Percentiles rank a stretch among this genome's conserved stretches.
Conservation (phyloP, 768 basidiomycete genomes). For the Xanthoconium stramineum region DNA sequence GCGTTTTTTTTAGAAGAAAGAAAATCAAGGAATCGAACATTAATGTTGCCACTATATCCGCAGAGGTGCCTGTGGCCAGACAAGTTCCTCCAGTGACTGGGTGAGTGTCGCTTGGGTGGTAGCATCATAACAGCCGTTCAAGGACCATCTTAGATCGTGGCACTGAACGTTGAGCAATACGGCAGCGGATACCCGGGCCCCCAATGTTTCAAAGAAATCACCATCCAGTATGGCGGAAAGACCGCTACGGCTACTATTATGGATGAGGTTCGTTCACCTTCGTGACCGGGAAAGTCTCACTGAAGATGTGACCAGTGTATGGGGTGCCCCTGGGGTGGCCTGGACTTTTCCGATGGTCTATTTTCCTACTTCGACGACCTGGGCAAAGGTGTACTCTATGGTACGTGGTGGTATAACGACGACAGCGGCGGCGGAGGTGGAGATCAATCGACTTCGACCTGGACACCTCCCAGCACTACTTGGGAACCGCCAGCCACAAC, state of each 20-base stretch:
- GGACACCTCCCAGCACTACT: slow-evolving; percentile 14
- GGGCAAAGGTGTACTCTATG: slow-evolving; percentile 54
- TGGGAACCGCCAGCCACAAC: slow-evolving; percentile 23
- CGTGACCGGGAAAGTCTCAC: neutral
- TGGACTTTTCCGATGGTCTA: slow-evolving; percentile 67
- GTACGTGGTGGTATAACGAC: slow-evolving; percentile 55
- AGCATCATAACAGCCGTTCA: slow-evolving; percentile 1
- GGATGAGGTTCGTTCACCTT: slow-evolving; percentile 49
- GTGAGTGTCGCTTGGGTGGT: slow-evolving; percentile 31
- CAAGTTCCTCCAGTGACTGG: slow-evolving; percentile 39
- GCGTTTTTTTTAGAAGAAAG: slow-evolving; percentile 7
- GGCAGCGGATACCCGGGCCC: slow-evolving; percentile 62
- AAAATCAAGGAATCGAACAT: neutral
- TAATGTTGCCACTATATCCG: slow-evolving; percentile 7
- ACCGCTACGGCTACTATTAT: slow-evolving; percentile 54
- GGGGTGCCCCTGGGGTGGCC: slow-evolving; percentile 59
- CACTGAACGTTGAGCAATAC: slow-evolving; percentile 51
- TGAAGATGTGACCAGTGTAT: slow-evolving; percentile 46
- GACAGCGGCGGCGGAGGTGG: slow-evolving; percentile 32
- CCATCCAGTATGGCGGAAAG: slow-evolving; percentile 60
- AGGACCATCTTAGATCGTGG: slow-evolving; percentile 44
- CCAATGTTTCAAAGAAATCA: slow-evolving; percentile 58
- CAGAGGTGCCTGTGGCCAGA: slow-evolving; percentile 57
- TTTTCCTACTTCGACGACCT: slow-evolving; percentile 58
- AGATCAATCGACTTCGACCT: slow-evolving; percentile 9